These are phyloP conservation scores for Sherardia arvensis DNA, from an alignment of 257 asterid species.

Conservation along the genomic window DNA sequence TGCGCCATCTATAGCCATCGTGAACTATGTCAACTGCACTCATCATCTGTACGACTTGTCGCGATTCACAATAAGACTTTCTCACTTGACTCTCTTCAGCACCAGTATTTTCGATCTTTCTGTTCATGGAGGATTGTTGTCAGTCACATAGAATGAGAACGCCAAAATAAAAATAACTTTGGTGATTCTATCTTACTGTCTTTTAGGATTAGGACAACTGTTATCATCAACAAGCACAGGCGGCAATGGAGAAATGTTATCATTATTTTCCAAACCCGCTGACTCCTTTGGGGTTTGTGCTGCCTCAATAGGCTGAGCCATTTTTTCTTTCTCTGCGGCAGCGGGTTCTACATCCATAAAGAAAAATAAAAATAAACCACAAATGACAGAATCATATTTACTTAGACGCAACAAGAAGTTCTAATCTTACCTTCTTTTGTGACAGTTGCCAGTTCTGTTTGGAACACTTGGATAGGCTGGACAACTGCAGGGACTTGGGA, in stretches of 20 bases:
- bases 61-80: conserved; percentile 41
- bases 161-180: conserved; percentile 8
- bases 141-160: conserved; percentile 15
- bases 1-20: conserved; percentile 97
- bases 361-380: conserved; percentile 1
- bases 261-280: conserved; percentile 25
- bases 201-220: conserved; percentile 39
- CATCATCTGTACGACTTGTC: conserved; percentile 62
- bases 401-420: conserved; percentile 5
- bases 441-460: conserved; percentile 20
- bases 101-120: conserved; percentile 41
- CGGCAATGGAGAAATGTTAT: conserved; percentile 24
- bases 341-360: conserved; percentile 39
- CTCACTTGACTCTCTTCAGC: conserved; percentile 37
- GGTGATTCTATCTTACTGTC: conserved; percentile 49
- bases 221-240: conserved; percentile 30
- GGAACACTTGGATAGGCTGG: conserved; percentile 25
- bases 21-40: conserved; percentile 71
- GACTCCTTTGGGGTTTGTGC: conserved; percentile 21
- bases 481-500: conserved; percentile 28
- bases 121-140: conserved; percentile 23
- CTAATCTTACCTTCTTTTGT: conserved; percentile 35
- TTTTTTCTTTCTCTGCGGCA: conserved; percentile 15
- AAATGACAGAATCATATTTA: neutral
- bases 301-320: conserved; percentile 28